Evolutionary conservation across 352 stramenopile species (phyloP), one percentile per base, ranked within the genome.

Genomic region (Globisporangium alternatum): DNA sequence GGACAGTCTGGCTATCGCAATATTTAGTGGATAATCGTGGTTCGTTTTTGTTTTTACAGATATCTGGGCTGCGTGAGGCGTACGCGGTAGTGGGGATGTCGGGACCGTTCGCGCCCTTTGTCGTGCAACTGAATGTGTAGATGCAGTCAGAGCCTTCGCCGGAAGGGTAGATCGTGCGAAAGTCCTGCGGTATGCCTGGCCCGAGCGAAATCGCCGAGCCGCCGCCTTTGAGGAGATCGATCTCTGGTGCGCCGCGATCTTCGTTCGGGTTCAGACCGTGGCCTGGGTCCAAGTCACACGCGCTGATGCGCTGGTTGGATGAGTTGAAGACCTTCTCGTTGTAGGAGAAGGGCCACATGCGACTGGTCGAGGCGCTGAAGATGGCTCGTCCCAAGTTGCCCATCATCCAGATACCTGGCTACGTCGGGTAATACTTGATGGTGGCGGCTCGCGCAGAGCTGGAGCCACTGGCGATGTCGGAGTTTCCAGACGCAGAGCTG

Each of bases 271-370:
- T 88, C 73, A 99, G 68, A 0, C 94, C 95, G 69, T 86, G 97
- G 45, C 98, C 95, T 59, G 96, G 94, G 56, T 89, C 77, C 9
- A 71, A 56, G 66, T 98, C 86, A 60, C 96, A 99, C 13, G 88
- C 95, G 35, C 81, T 97, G 67, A 91, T 90, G 45, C 79, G 80
- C 61, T 91, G 83, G 65, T 84, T 87, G 53, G 56, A 74, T 2
- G 72, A 78, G 15, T 81, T 66, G 41, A 98, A 94, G 31, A 88
- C 86, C 56, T 93, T n/a, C n/a, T 84, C 80, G 62, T 97, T 84
- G 75, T 98, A 98, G 60, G 83, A 97, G 81, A 94, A 98, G 10
- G 96, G 96, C 96, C 96, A 99, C 66, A 98, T 92, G 62, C 93
- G 93, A 35, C 95, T 89, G 25, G 91, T 98, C 0, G 86, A 97